Base-by-base conservation (phyloP, 805 yeast species). In the Candida taoyuanica region DNA sequence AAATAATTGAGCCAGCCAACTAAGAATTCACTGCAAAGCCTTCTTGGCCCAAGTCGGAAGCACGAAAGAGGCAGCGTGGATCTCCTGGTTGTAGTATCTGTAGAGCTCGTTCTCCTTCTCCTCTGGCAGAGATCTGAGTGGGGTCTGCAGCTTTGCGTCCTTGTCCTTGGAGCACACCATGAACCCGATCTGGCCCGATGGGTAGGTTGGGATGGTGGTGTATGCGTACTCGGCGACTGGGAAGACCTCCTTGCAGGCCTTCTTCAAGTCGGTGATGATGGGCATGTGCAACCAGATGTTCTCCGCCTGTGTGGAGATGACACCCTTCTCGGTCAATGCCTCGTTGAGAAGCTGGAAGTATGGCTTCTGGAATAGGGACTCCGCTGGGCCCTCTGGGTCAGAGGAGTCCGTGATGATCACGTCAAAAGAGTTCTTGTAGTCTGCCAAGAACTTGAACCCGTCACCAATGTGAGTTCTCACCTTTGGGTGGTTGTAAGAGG, bases 311-410 rank as follows among this genome's bases (percentile, higher is more conserved):
- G 96, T 88, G 40, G 80, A 69, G 56, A 93, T 83, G 42, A 89
- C 91, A 60, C 98, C 98, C 61, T 86, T 78, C 48, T 79, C 93
- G 44, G 95, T 88, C 52, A 91, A 75, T n/a, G 98, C 96, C 47
- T 78, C 82, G 61, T 73, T 68, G 62, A 91, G 72, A 46, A 91
- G 76, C 64, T 82, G 74, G 63, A 89, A 91, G 73, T 91, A 91
- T 20, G 88, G 86, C 62, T 85, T 82, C 69, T 89, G 95, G 78
- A 93, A 93, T 36, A 91, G 74, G 26, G 86, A 73, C 64, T 82
- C 96, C 35, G 98, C 98, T 24, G 98, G 98, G 40, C 98, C 98
- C 64, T 91, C 98, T 34, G 98, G 98, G 65, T 91, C 98, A 24
- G 96, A 86, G 21, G 97, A 88, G 63, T 91, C 98, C 36, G 98